Conservation (phyloP, 2,329 filamentous ascomycete genomes). For the Epicoccum nigrum region DNA sequence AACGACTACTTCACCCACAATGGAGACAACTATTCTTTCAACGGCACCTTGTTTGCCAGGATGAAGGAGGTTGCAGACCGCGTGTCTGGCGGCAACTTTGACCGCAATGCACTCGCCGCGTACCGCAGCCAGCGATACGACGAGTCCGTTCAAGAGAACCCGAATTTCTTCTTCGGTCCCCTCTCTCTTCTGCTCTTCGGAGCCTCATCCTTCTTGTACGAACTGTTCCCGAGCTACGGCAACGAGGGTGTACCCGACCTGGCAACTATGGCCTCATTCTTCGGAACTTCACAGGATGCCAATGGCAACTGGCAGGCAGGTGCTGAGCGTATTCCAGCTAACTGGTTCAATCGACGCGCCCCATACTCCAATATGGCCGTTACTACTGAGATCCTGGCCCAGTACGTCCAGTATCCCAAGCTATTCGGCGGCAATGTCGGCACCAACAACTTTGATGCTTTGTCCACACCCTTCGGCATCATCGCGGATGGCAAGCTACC, state of each 20-base stretch:
- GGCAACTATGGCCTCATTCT: constrained; percentile 38
- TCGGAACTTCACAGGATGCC: constrained; percentile 49
- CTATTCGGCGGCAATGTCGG: constrained; percentile 53
- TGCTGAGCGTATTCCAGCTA: constrained; percentile 49
- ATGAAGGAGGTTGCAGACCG: constrained; percentile 44
- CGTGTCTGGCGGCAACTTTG: constrained; percentile 43
- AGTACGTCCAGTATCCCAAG: constrained; percentile 53
- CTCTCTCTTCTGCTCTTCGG: constrained; percentile 50
- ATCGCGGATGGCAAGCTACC: constrained; percentile 50
- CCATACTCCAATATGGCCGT: constrained; percentile 48
- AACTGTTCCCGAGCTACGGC: constrained; percentile 48
- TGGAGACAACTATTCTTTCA: constrained; percentile 50
- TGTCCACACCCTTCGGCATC: constrained; percentile 44
- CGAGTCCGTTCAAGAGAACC: constrained; percentile 46
- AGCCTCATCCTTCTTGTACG: constrained; percentile 53
- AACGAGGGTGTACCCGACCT: constrained; percentile 26
- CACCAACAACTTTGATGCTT: constrained; percentile 45
- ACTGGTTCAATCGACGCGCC: constrained; percentile 46
- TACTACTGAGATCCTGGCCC: constrained; percentile 48
- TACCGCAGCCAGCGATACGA: constrained; percentile 51
- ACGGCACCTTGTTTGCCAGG: constrained; percentile 49
- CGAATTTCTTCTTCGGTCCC: constrained; percentile 54
- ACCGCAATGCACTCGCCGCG: constrained; percentile 46
- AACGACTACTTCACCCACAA: constrained; percentile 49
- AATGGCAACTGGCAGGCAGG: constrained; percentile 12